Percentiles rank a stretch among this genome's conserved stretches.
Conservation (phyloP, 768 basidiomycete genomes). For the Termitomyces sp. region DNA sequence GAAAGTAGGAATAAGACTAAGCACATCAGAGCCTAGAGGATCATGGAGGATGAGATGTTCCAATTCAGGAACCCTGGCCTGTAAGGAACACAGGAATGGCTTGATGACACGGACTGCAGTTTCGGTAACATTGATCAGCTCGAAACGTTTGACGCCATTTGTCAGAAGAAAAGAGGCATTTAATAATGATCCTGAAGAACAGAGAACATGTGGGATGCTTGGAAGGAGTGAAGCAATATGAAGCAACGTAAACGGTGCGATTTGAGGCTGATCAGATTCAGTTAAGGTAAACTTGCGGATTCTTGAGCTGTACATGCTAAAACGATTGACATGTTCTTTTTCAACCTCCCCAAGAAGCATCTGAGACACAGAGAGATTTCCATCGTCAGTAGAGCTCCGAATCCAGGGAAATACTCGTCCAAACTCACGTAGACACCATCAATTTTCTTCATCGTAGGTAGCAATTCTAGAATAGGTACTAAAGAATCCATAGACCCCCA, state of each 20-base stretch:
- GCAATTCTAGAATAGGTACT: conserved; percentile 25
- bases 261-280: background rate
- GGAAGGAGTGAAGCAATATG: background rate
- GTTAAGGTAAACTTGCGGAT: background rate
- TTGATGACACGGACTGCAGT: background rate
- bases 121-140: background rate
- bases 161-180: background rate
- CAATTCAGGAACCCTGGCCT: background rate
- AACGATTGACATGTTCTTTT: background rate
- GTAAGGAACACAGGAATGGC: background rate
- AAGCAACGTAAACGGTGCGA: background rate
- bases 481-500: conserved; percentile 28
- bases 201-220: background rate
- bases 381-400: background rate
- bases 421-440: background rate
- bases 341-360: background rate
- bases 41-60: background rate
- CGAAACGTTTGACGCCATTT: background rate
- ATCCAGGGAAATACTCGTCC: background rate
- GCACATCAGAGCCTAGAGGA: background rate
- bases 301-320: background rate
- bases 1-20: background rate
- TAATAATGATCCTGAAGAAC: background rate
- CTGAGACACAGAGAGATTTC: background rate
- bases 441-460: conserved; percentile 20